Percentiles rank a stretch among this genome's conserved stretches.
phyloP scores from a whole-genome alignment of 2,329 filamentous ascomycete species.

The Colletotrichum phormii region DNA sequence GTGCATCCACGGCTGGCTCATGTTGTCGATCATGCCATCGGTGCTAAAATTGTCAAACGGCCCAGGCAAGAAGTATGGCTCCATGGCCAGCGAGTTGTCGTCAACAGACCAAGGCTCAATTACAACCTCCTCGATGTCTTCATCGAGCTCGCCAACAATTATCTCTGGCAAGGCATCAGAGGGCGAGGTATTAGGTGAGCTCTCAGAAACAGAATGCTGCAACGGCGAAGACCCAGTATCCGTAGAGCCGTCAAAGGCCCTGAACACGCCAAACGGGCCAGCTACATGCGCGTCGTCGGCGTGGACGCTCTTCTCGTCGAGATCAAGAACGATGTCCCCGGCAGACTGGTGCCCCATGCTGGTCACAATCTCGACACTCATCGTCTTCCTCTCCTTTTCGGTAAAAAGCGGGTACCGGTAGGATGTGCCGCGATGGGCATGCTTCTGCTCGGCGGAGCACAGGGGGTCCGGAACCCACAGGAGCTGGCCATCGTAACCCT shows the following conservation, averaged over 20 bases:
- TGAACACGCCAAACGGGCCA: constrained; percentile 38
- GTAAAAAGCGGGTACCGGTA: constrained; percentile 58
- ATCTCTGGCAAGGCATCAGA: neutral
- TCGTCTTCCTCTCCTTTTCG: constrained; percentile 46
- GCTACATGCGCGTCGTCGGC: constrained; percentile 11
- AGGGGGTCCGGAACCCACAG: constrained; percentile 46
- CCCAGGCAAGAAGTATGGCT: constrained; percentile 1
- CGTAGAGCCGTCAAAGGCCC: neutral
- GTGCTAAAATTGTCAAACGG: neutral
- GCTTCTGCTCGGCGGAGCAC: constrained; percentile 19
- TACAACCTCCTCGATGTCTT: constrained; percentile 1
- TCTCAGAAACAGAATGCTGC: neutral
- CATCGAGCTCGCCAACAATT: neutral
- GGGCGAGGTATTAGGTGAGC: neutral
- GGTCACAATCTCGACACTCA: constrained; percentile 49
- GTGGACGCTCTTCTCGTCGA: constrained; percentile 36
- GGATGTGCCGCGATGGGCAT: constrained; percentile 36
- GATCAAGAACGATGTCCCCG: constrained; percentile 40
- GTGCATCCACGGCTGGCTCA: constrained; percentile 14
- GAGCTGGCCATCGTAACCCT: constrained; percentile 52
- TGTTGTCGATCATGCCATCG: neutral
- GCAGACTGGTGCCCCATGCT: constrained; percentile 44
- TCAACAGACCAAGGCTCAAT: constrained; percentile 20
- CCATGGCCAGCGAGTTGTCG: neutral
- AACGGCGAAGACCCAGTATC: neutral